A percentile compares a stretch with the other conserved stretches of the same genome.
Evolutionary conservation across 306 rosid species (phyloP).

Genomic region (Lithocarpus polystachyus): DNA sequence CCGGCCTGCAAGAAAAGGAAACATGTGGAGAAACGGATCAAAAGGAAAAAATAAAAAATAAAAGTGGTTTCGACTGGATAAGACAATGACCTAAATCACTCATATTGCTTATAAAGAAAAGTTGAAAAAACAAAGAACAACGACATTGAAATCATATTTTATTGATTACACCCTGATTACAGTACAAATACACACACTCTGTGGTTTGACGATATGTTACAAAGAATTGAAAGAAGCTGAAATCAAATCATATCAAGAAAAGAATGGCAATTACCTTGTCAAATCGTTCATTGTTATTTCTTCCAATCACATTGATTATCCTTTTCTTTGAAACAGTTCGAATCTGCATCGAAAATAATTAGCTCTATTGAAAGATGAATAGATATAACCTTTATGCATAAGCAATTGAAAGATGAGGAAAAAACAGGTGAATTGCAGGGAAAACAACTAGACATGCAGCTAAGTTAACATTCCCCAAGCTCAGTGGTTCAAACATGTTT

Average conservation of each 20-base stretch:
- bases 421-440: not conserved
- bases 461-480: not conserved
- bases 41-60: not conserved
- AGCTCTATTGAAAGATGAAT: not conserved
- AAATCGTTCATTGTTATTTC: slow-evolving; percentile 33
- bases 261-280: slow-evolving; percentile 20
- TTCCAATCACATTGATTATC: slow-evolving; percentile 27
- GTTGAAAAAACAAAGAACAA: not conserved
- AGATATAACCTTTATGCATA: not conserved
- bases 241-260: not conserved
- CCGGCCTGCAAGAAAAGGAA: slow-evolving; percentile 29
- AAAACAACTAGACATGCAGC: not conserved
- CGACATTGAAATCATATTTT: not conserved
- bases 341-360: slow-evolving; percentile 14
- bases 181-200: not conserved
- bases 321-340: slow-evolving; percentile 23
- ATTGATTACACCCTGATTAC: not conserved
- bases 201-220: not conserved
- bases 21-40: not conserved
- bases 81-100: not conserved
- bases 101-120: not conserved
- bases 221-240: not conserved
- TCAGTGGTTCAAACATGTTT: not conserved
- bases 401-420: not conserved
- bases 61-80: not conserved